Evolutionary conservation across 163 green algal species (phyloP).

Genomic region (Volvox carteri): DNA sequence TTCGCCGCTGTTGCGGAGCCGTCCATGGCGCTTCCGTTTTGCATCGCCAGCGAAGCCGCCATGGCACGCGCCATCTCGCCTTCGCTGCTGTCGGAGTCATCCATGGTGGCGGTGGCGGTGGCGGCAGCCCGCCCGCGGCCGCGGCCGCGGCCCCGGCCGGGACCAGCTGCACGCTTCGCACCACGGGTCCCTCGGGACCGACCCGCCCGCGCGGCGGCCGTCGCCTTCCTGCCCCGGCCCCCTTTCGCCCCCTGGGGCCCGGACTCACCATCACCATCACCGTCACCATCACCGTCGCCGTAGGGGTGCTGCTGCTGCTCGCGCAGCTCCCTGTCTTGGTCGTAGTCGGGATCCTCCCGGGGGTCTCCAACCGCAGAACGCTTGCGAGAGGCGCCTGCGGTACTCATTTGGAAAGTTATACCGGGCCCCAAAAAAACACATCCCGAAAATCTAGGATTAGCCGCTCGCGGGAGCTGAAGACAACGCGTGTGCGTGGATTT

Average conservation of each 20-base stretch:
- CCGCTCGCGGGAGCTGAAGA: too few species aligned
- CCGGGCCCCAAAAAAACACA: too few species aligned
- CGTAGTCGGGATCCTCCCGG: not conserved
- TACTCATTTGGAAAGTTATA: too few species aligned
- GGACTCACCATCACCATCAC: not conserved
- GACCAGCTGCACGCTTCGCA: not conserved
- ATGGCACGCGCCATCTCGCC: constrained; percentile 33
- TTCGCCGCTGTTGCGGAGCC: not conserved
- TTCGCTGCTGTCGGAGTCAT: constrained; percentile 3
- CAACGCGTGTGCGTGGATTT: too few species aligned
- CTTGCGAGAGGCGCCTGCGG: not conserved
- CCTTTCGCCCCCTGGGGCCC: not conserved
- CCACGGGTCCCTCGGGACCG: not conserved
- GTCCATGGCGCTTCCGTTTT: not conserved
- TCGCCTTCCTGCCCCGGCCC: not conserved
- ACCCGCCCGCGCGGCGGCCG: not conserved
- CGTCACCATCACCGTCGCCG: too few species aligned
- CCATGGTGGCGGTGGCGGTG: not conserved
- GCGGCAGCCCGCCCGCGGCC: not conserved
- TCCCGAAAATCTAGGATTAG: too few species aligned
- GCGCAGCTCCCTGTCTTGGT: not conserved
- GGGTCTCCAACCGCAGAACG: not conserved
- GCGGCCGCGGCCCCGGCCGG: constrained; percentile 12
- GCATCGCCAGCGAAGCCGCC: constrained; percentile 16
- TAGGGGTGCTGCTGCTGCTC: not conserved